phyloP scores from a whole-genome alignment of 805 yeast genomes.

The Saturnispora dispora region DNA sequence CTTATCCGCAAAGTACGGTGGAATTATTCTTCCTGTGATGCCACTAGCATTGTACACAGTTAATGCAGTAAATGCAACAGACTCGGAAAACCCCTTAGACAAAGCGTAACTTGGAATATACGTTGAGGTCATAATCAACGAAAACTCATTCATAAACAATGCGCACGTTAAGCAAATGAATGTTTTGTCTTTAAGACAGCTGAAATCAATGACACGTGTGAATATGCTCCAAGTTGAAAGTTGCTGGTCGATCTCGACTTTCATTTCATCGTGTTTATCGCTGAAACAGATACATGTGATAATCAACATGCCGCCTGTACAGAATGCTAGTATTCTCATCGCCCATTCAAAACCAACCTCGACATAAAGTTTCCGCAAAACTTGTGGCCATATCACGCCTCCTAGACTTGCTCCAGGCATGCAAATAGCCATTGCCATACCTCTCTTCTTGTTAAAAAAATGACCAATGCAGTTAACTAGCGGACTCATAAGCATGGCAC shows the following conservation, averaged over 20 bases:
- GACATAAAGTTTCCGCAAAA: constrained; percentile 40
- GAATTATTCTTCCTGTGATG: constrained; percentile 37
- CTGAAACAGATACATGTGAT: constrained; percentile 28
- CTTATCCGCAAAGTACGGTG: constrained; percentile 36
- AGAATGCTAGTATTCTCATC: constrained; percentile 41
- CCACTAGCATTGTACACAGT: constrained; percentile 38
- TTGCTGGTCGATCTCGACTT: constrained; percentile 1
- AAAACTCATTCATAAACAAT: constrained; percentile 41
- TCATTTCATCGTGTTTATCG: constrained; percentile 21
- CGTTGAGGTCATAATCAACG: constrained; percentile 42
- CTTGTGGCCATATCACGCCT: constrained; percentile 46
- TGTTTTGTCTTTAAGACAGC: constrained; percentile 33
- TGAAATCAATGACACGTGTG: constrained; percentile 30
- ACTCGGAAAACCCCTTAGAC: constrained; percentile 36
- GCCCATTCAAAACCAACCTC: constrained; percentile 55
- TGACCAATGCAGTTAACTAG: constrained; percentile 47
- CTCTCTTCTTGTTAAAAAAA: constrained; percentile 51
- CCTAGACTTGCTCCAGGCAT: constrained; percentile 53
- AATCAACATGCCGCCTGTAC: constrained; percentile 28
- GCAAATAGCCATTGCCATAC: constrained; percentile 52
- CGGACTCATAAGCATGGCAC: constrained; percentile 37
- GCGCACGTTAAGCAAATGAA: constrained; percentile 34
- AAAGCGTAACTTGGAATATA: constrained; percentile 52
- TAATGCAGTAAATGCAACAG: constrained; percentile 33
- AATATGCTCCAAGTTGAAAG: constrained; percentile 13